Evolutionary conservation across 345 rosid genomes (phyloP), one percentile per base, ranked within the genome.

Genomic region (Lepidium africanum): DNA sequence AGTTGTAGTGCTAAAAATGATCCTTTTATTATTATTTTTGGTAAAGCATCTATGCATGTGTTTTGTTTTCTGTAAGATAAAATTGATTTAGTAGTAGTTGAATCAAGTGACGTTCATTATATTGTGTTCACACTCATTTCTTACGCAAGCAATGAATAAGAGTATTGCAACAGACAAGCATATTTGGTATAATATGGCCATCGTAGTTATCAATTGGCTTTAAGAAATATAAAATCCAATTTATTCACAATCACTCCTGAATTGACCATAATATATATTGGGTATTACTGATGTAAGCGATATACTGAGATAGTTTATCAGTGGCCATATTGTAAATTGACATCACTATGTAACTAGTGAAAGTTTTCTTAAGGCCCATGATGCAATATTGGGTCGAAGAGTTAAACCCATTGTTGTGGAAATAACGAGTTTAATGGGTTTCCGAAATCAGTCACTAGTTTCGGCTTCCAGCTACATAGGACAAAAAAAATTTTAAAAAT

Each of bases 81-180:
- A 4, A 37, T 48, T 65, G 59, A 16, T 63, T 63, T 49, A 21
- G 77, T 41, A 73, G 77, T 66, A 11, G 72, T 66, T 73, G 67
- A 66, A 59, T 8, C 13, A 35, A 50, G 66, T 73, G 72, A 66
- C 54, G 67, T 21, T 40, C 0, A 58, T 9, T 7, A 40, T 11
- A 25, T 16, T 17, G 57, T 47, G 43, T 56, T 39, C 58, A 37
- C 37, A 58, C 21, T 59, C 63, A 55, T 35, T 59, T 41, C 67
- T 41, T 51, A 73, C 72, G 73, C 68, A 67, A 60, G 63, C 73
- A 61, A 73, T 66, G 55, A 35, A 35, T 36, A 66, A 59, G 63
- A 50, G 54, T 73, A 52, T 5, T 66, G 72, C 57, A 73, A 66
- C 27, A 45, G 72, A 73, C 77, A 73, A 73, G 43, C 56, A 14